Percentiles rank a stretch among this genome's conserved stretches.
Conservation (phyloP, 2,329 filamentous ascomycete genomes). For the Hymenoscyphus fraxineus region DNA sequence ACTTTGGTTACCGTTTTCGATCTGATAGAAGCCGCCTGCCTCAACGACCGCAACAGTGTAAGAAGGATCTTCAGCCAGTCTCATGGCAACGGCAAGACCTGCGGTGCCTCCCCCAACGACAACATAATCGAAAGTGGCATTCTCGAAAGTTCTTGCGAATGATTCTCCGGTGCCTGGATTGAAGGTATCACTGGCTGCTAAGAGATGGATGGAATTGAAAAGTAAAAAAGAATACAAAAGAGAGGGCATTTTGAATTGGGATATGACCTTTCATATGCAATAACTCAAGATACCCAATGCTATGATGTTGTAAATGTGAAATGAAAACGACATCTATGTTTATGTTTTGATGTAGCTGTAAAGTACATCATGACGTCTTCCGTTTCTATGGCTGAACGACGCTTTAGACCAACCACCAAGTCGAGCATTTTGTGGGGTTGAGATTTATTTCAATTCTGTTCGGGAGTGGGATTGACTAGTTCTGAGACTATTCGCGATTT, state of each 20-base stretch:
- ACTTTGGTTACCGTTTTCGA: conserved; percentile 14
- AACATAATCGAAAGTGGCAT: conserved; percentile 9
- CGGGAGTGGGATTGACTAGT: background rate
- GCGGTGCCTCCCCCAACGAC: conserved; percentile 21
- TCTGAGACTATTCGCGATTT: background rate
- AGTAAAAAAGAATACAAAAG: background rate
- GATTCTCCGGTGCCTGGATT: background rate
- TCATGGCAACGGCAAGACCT: conserved; percentile 14
- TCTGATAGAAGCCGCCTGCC: conserved; percentile 20
- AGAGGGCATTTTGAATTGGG: background rate
- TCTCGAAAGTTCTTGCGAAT: background rate
- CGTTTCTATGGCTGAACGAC: background rate
- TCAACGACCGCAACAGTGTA: conserved; percentile 20
- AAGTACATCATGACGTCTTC: background rate
- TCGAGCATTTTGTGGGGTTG: background rate
- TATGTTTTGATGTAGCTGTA: background rate
- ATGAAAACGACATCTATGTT: background rate
- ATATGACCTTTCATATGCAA: too few relatives aligned
- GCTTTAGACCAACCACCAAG: background rate
- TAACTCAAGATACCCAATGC: background rate
- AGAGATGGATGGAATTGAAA: background rate
- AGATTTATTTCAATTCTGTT: background rate
- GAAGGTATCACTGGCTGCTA: background rate
- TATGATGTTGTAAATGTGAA: background rate
- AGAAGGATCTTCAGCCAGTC: conserved; percentile 12